Conservation (phyloP, 371 early-diverging fungal genomes). For the Mucor sp. region DNA sequence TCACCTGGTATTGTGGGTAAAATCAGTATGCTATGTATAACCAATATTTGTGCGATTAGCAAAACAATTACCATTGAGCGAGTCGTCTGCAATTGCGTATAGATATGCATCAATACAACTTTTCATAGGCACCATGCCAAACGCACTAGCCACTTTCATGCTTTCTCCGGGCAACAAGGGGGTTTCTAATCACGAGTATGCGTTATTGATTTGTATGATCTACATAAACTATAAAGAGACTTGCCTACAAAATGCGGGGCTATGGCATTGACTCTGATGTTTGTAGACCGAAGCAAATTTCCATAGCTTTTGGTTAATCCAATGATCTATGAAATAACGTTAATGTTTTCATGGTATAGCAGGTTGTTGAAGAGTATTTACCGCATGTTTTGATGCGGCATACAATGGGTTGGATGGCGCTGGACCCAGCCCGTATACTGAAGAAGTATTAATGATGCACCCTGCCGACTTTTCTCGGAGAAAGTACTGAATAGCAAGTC, state of each 20-base stretch:
- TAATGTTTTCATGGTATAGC: background rate
- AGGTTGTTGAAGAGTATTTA: conserved; percentile 17
- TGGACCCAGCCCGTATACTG: conserved; percentile 76
- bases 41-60: background rate
- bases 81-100: conserved; percentile 23
- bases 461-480: conserved; percentile 53
- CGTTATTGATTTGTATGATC: background rate
- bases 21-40: background rate
- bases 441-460: conserved; percentile 79
- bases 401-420: conserved; percentile 72
- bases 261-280: conserved; percentile 75
- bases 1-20: conserved; percentile 18
- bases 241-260: conserved; percentile 75
- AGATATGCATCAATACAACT: conserved; percentile 31
- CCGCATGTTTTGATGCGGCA: conserved; percentile 80
- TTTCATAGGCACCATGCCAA: conserved; percentile 32
- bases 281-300: conserved; percentile 38
- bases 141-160: conserved; percentile 6
- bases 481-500: conserved; percentile 69
- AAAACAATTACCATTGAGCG: conserved; percentile 27
- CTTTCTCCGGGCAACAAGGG: conserved; percentile 29
- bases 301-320: conserved; percentile 64
- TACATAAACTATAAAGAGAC: background rate
- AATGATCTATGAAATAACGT: conserved; percentile 39
- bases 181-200: conserved; percentile 20